A percentile compares a stretch with the other conserved stretches of the same genome.
Conservation (phyloP, 148 eudicot genomes). For the Tetragonia tetragonoides region DNA sequence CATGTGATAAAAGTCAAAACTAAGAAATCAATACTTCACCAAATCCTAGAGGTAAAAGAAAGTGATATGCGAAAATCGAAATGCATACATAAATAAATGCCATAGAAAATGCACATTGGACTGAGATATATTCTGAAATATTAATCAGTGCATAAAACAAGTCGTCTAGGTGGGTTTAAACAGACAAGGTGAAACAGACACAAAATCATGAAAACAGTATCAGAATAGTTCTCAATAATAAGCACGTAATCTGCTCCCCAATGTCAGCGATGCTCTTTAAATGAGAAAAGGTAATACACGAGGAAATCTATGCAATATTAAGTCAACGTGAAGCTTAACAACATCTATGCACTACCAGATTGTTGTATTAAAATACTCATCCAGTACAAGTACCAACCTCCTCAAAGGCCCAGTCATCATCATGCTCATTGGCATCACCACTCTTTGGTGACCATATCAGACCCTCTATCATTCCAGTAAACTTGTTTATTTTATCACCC, state of each 20-base stretch:
- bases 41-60: not conserved
- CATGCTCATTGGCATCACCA: slow-evolving; percentile 58
- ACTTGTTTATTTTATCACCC: slow-evolving; percentile 95
- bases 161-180: no score
- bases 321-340: not conserved
- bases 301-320: no score
- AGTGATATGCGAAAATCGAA: not conserved
- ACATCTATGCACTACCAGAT: not conserved
- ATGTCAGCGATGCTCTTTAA: no score
- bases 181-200: not conserved
- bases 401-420: slow-evolving; percentile 93
- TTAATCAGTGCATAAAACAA: no score
- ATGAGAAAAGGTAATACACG: no score
- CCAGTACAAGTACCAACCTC: slow-evolving; percentile 49
- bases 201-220: not conserved
- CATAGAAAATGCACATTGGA: no score
- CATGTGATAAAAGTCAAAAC: not conserved
- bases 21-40: not conserved
- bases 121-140: no score
- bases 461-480: slow-evolving; percentile 94
- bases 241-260: no score
- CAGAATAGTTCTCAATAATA: not conserved
- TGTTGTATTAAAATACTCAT: not conserved
- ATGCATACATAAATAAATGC: not conserved
- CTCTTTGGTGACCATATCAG: slow-evolving; percentile 94